Base-by-base conservation (phyloP, 345 rosid genomes). In the Microcos paniculata region DNA sequence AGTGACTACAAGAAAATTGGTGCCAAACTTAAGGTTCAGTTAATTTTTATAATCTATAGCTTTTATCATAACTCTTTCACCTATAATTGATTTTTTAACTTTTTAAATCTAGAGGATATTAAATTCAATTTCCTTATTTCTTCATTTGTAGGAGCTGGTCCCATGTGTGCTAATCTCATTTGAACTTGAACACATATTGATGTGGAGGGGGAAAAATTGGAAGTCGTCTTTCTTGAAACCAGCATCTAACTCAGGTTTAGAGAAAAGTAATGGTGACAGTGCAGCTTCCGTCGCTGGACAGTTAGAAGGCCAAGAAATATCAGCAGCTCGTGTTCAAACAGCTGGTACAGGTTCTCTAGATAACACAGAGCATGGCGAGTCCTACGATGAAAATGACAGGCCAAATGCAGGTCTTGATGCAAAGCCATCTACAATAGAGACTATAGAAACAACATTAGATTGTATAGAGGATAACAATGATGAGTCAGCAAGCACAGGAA, bases 191-290 rank as follows among this genome's bases (percentile, higher is more conserved):
- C 94, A 89, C 72, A 88, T 95, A 79, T 94, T 95, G 31, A 80
- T 91, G 58, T 95, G 96, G 97, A 87, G 97, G 75, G 98, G 99
- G 79, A 85, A 31, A 71, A 86, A 91, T 51, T 93, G 97, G 93
- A 84, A 88, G 79, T 82, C 93, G 8, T 84, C 86, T 51, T 77
- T 88, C 51, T 26, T 78, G 64, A 81, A 71, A 70, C 84, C 82
- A 4, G 80, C 74, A 45, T 26, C 26, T 19, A 75, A 75, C 62
- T 40, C 72, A 2, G n/a, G 18, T 40, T 14, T 53, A 23, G 40
- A 62, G 15, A 31, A 64, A 66, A 56, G 46, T 33, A n/a, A 9
- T 30, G 28, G 63, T 23, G 83, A 78, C 71, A 40, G 38, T 78
- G 72, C 80, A n/a, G 33, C 71, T 66, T 70, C 77, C 30, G 7